These are phyloP conservation scores for Astrephomene gubernaculifera DNA, from an alignment of 139 green algal species.

Conservation along the genomic window DNA sequence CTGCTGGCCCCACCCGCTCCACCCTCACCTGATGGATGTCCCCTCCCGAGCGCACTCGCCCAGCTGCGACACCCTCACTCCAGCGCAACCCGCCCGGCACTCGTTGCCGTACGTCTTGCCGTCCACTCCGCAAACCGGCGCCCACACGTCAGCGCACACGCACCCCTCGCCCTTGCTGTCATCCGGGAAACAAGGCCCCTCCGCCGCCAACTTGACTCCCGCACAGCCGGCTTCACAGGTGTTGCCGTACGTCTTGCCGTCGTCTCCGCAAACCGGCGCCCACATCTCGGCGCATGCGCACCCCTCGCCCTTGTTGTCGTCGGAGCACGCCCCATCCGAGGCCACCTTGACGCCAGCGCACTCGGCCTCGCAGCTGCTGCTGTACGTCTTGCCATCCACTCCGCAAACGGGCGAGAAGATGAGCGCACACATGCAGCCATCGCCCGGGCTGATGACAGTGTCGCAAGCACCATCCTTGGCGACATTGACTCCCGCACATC, in stretches of 20 bases:
- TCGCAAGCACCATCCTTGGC: background rate
- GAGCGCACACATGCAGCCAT: background rate
- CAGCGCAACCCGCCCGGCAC: background rate
- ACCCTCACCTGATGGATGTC: no score
- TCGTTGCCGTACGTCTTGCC: constrained; percentile 5
- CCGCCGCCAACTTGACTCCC: background rate
- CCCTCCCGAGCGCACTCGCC: no score
- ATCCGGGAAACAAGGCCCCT: background rate
- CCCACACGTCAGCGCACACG: background rate
- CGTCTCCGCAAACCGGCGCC: background rate
- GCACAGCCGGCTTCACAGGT: background rate
- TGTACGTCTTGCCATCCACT: constrained; percentile 51
- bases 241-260: constrained; percentile 47
- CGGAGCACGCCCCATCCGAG: background rate
- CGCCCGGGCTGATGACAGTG: background rate
- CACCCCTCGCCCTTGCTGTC: background rate
- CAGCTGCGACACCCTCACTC: no score
- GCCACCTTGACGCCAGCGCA: constrained; percentile 38
- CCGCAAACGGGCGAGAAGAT: constrained; percentile 13
- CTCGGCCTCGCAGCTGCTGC: constrained; percentile 40
- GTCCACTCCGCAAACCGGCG: background rate
- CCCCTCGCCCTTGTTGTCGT: background rate
- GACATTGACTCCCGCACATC: background rate
- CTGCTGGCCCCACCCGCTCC: no score
- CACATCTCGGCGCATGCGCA: background rate